Percentiles rank a stretch among this genome's conserved stretches.
Evolutionary conservation across 768 basidiomycete genomes (phyloP).

Genomic region (Cantharellus cinnabarinus): DNA sequence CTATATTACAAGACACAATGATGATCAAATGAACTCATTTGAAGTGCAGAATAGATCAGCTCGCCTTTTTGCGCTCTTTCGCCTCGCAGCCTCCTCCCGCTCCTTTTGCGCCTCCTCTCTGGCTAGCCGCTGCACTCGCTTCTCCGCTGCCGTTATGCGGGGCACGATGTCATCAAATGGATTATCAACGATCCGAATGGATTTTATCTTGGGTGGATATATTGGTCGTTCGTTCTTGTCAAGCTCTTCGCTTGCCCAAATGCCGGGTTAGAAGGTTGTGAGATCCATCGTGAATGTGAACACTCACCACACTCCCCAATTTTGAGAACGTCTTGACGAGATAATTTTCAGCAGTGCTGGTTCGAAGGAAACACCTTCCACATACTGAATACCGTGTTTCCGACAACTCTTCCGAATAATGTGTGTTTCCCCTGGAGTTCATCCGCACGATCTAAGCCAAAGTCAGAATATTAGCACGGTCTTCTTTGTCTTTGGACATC

Average conservation of each 20-base stretch:
- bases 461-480: not conserved
- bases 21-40: too few species aligned
- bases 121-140: too few species aligned
- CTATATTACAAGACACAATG: too few species aligned
- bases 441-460: constrained; percentile 68
- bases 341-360: not conserved
- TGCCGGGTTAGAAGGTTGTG: not conserved
- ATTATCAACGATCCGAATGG: constrained; percentile 70
- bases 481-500: not conserved
- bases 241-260: constrained; percentile 29
- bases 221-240: constrained; percentile 54
- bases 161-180: constrained; percentile 92
- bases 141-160: constrained; percentile 93
- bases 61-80: too few species aligned
- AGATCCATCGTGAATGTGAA: not conserved
- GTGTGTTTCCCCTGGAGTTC: constrained; percentile 91
- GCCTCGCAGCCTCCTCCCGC: too few species aligned
- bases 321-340: constrained; percentile 57
- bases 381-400: constrained; percentile 79
- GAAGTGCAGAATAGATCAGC: too few species aligned
- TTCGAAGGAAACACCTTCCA: constrained; percentile 9
- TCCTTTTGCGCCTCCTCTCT: too few species aligned
- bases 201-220: constrained; percentile 83
- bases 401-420: constrained; percentile 73
- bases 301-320: constrained; percentile 70